Evolutionary conservation across 2,329 filamentous ascomycete genomes (phyloP).

Genomic region (Aspergillus japonicus): DNA sequence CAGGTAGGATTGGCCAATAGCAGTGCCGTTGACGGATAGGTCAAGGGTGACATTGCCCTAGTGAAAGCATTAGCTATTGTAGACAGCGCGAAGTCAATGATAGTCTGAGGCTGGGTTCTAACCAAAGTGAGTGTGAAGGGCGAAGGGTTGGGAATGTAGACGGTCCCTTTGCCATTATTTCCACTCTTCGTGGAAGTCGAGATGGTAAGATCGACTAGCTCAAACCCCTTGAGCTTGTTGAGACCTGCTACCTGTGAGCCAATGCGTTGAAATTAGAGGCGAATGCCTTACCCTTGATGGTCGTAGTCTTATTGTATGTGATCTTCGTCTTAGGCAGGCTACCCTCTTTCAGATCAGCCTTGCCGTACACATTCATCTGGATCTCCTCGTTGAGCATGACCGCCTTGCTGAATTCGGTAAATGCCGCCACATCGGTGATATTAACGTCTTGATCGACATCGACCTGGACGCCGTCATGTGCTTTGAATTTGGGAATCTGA

Average conservation of each 20-base stretch:
- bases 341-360: slow-evolving; percentile 52
- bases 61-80: slow-evolving; percentile 7
- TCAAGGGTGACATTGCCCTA: slow-evolving; percentile 57
- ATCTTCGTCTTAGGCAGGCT: slow-evolving; percentile 51
- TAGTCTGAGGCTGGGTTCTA: slow-evolving; percentile 4
- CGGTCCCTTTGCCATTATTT: slow-evolving; percentile 55
- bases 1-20: slow-evolving; percentile 53
- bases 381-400: slow-evolving; percentile 52
- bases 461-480: slow-evolving; percentile 43
- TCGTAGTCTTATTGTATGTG: slow-evolving; percentile 56
- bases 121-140: slow-evolving; percentile 56
- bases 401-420: slow-evolving; percentile 51
- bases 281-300: slow-evolving; percentile 53
- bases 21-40: slow-evolving; percentile 48
- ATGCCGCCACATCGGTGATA: slow-evolving; percentile 46
- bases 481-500: slow-evolving; percentile 47
- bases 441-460: slow-evolving; percentile 46
- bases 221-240: slow-evolving; percentile 56
- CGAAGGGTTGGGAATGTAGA: slow-evolving; percentile 60
- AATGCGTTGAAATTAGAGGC: background rate
- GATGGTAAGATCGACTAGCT: slow-evolving; percentile 50
- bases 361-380: slow-evolving; percentile 51
- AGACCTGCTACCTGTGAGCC: slow-evolving; percentile 46
- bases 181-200: slow-evolving; percentile 44
- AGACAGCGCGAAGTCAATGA: background rate